Conservation (phyloP, 805 yeast genomes). For the Tetrapisispora arboricola region DNA sequence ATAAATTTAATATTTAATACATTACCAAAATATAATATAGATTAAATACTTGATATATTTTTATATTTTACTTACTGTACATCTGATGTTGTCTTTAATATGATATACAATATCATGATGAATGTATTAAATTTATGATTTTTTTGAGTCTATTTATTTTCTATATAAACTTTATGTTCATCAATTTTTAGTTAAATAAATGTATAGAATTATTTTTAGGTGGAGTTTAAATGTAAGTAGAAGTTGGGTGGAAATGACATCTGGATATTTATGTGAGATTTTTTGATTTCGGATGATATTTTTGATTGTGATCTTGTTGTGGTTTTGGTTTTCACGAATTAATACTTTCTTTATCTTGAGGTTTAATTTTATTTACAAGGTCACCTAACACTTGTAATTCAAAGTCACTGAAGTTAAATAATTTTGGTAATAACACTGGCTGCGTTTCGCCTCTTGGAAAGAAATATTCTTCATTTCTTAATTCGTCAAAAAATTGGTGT, state of each 20-base stretch:
- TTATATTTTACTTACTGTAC: too few relatives aligned
- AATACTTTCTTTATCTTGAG: constrained; percentile 4
- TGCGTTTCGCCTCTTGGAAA: constrained; percentile 47
- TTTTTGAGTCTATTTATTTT: neutral
- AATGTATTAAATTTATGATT: neutral
- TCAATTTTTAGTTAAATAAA: too few relatives aligned
- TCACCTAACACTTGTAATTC: constrained; percentile 41
- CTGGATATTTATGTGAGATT: neutral
- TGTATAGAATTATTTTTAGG: too few relatives aligned
- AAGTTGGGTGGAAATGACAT: too few relatives aligned
- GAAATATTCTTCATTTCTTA: constrained; percentile 45
- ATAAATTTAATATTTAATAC: neutral
- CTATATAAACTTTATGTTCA: too few relatives aligned
- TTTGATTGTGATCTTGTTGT: neutral
- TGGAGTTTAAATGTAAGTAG: too few relatives aligned
- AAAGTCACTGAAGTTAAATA: constrained; percentile 63
- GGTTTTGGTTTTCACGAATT: neutral
- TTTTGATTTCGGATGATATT: too few relatives aligned
- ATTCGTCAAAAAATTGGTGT: constrained; percentile 82
- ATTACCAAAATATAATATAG: neutral
- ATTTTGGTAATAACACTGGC: constrained; percentile 34
- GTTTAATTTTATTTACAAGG: constrained; percentile 14
- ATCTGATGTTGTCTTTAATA: too few relatives aligned
- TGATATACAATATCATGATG: too few relatives aligned
- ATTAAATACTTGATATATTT: too few relatives aligned